Base-by-base conservation (phyloP, 306 rosid species). In the Trifolium subterraneum region DNA sequence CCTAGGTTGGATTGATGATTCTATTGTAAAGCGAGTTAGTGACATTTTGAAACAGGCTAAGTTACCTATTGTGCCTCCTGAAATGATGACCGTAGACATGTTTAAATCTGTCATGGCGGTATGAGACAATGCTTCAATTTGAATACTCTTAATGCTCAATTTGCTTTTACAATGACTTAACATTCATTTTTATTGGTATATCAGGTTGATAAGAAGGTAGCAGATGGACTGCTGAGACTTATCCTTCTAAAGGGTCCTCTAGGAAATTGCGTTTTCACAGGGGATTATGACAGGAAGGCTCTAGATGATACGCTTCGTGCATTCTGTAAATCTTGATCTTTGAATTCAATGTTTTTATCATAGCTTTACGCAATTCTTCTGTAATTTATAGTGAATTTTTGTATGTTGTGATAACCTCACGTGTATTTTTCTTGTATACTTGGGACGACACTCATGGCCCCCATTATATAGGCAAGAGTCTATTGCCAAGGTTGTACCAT, bases 131-230 rank as follows among this genome's bases (percentile, higher is more conserved):
- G 10, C 48, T 70, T 76, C 25, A 22, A 5, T 54, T 72, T 76
- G 20, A 36, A 12, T 54, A 9, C 33, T 41, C 13, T 55, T 68
- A 50, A 65, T 10, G 65, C 25, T 35, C 12, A 27, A 6, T 59
- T 71, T 66, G 23, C 35, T 50, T 75, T 81, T 16, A 23, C 45
- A 4, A 33, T 66, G 52, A 68, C 44, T 56, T 50, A 78, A 65
- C 33, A 19, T 33, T 67, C 13, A 69, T 68, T 79, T 78, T 23
- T 63, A 78, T 56, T 44, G 81, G 63, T 54, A 54, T 82, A 72
- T 74, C 89, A 95, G 97, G 93, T 95, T 20, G 99, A 92, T 81
- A 88, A 92, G 87, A 95, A 92, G 87, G 98, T 95, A 31, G 99
- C 98, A 45, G 98, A 92, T 64, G 98, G 99, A 42, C 82, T 95